phyloP scores from a whole-genome alignment of 2,329 filamentous ascomycete species.

The Penicillium psychrosexuale region DNA sequence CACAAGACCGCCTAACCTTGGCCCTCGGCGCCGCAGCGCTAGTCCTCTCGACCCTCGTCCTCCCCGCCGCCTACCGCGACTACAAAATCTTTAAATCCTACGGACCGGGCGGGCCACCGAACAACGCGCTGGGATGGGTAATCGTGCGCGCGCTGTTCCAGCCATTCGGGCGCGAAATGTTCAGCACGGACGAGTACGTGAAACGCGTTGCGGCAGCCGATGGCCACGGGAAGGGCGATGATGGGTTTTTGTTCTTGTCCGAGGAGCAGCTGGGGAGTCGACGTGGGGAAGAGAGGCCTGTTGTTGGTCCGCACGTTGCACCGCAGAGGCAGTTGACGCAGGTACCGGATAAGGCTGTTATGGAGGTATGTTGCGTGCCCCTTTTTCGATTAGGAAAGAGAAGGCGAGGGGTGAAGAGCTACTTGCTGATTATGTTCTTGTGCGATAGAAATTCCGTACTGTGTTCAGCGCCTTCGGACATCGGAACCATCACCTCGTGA shows the following conservation, averaged over 20 bases:
- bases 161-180: slow-evolving; percentile 28
- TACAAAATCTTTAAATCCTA: slow-evolving; percentile 38
- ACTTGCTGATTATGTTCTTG: not conserved
- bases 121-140: slow-evolving; percentile 39
- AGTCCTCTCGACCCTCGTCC: slow-evolving; percentile 13
- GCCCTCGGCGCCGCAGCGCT: slow-evolving; percentile 17
- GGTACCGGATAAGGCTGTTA: slow-evolving; percentile 20
- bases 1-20: slow-evolving; percentile 15
- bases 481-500: slow-evolving; percentile 30
- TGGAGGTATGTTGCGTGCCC: slow-evolving; percentile 21
- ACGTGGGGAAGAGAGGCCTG: slow-evolving; percentile 18
- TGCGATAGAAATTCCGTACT: slow-evolving; percentile 25
- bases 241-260: slow-evolving; percentile 18
- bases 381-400: not conserved
- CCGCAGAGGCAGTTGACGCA: slow-evolving; percentile 33
- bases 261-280: slow-evolving; percentile 17
- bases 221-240: slow-evolving; percentile 20
- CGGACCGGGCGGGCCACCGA: slow-evolving; percentile 36
- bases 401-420: not conserved
- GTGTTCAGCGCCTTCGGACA: slow-evolving; percentile 22
- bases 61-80: slow-evolving; percentile 31
- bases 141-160: slow-evolving; percentile 23
- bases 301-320: slow-evolving; percentile 28
- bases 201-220: slow-evolving; percentile 22
- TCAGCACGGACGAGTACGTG: slow-evolving; percentile 29